Evolutionary conservation across 1,284 basidiomycete genomes (phyloP).

Genomic region (Melanopsichium pennsylvanicum): DNA sequence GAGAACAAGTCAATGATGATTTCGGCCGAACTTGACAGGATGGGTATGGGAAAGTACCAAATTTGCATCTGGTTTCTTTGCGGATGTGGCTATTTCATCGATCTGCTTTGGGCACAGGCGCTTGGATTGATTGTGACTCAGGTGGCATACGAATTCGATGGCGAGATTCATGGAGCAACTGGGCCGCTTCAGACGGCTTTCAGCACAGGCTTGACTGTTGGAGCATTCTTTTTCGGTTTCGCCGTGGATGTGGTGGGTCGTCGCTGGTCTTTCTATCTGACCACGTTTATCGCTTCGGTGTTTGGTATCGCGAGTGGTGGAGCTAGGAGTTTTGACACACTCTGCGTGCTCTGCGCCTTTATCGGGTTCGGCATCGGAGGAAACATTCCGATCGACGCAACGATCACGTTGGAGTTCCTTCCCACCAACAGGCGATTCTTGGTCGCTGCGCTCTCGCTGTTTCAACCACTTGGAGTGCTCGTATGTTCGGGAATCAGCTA

Average conservation of each 20-base stretch:
- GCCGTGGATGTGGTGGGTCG: constrained; percentile 59
- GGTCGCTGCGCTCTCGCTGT: constrained; percentile 53
- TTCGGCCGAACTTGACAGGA: constrained; percentile 51
- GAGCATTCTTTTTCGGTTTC: constrained; percentile 60
- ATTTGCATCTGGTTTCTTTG: constrained; percentile 57
- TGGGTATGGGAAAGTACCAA: constrained; percentile 58
- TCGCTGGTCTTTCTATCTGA: constrained; percentile 58
- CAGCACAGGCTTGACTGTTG: constrained; percentile 55
- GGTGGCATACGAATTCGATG: constrained; percentile 45
- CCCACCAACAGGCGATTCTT: constrained; percentile 51
- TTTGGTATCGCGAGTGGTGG: constrained; percentile 56
- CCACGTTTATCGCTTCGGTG: constrained; percentile 51
- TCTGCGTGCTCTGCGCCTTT: constrained; percentile 50
- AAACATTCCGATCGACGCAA: constrained; percentile 59
- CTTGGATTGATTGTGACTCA: constrained; percentile 53
- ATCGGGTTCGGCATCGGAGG: constrained; percentile 58
- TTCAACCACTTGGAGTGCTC: constrained; percentile 61
- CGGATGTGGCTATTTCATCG: constrained; percentile 60
- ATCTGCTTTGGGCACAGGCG: constrained; percentile 61
- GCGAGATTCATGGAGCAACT: constrained; percentile 32
- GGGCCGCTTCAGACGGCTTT: constrained; percentile 53
- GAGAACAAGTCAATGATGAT: constrained; percentile 57
- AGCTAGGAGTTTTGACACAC: constrained; percentile 44
- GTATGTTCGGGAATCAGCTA: constrained; percentile 58
- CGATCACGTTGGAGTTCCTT: constrained; percentile 58